Conservation (phyloP, 2,329 filamentous ascomycete species). For the Raffaelea ambrosiae region DNA sequence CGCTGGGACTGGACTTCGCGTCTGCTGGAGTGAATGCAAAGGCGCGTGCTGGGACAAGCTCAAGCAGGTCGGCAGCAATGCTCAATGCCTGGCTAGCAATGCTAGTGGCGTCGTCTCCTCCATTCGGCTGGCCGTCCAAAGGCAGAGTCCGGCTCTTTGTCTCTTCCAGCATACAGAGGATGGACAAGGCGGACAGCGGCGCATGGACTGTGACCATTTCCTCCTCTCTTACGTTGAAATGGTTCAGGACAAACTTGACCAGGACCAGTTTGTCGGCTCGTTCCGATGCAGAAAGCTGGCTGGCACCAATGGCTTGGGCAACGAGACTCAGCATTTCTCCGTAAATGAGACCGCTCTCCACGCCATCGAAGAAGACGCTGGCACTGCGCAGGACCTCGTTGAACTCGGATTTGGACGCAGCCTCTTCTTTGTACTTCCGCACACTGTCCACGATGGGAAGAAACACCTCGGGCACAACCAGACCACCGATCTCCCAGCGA, state of each 20-base stretch:
- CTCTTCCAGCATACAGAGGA: constrained; percentile 52
- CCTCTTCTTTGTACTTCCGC: constrained; percentile 59
- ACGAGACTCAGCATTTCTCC: constrained; percentile 67
- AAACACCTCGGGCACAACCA: constrained; percentile 83
- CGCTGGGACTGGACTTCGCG: constrained; percentile 1
- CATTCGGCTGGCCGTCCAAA: too few relatives aligned
- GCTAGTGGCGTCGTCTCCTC: constrained; percentile 8
- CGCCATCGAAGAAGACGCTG: constrained; percentile 93
- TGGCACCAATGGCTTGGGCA: constrained; percentile 46
- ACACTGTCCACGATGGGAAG: constrained; percentile 77
- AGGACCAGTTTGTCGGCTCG: constrained; percentile 59
- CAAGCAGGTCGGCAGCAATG: constrained; percentile 50
- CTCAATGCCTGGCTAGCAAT: constrained; percentile 26
- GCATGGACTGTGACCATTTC: constrained; percentile 89
- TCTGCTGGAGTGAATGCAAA: constrained; percentile 33
- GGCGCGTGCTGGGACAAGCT: constrained; percentile 55
- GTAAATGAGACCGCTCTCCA: constrained; percentile 91
- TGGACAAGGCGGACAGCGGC: constrained; percentile 63
- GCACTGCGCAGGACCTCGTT: constrained; percentile 86
- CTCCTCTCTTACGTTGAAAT: constrained; percentile 92
- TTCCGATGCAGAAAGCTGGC: constrained; percentile 32
- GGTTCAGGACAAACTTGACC: constrained; percentile 70
- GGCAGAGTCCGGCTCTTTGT: constrained; percentile 27
- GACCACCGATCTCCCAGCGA: constrained; percentile 89
- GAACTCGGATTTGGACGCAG: constrained; percentile 61